These are phyloP conservation scores for Acidomyces sp. DNA, from an alignment of 495 filamentous ascomycete genomes.

Conservation along the genomic window DNA sequence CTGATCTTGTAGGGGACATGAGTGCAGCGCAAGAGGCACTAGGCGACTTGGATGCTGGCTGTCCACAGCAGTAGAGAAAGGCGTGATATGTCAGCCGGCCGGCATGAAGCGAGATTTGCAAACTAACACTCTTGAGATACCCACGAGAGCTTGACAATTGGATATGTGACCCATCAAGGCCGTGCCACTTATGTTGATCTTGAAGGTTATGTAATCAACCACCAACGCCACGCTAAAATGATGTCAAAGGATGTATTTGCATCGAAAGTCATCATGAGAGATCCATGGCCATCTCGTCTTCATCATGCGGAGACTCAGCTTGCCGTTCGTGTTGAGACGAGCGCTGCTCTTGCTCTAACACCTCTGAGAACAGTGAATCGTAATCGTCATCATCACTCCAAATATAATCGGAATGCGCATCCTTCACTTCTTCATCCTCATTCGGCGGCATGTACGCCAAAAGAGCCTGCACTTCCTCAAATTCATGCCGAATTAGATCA, in stretches of 20 bases:
- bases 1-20: slow-evolving; percentile 84
- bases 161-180: not conserved
- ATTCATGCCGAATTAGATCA: slow-evolving; percentile 40
- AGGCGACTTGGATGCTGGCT: slow-evolving; percentile 55
- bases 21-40: slow-evolving; percentile 59
- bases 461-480: slow-evolving; percentile 46
- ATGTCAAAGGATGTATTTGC: not conserved
- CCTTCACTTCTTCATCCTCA: slow-evolving; percentile 12
- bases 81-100: too few species aligned
- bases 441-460: slow-evolving; percentile 32
- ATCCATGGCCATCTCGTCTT: slow-evolving; percentile 18
- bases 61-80: slow-evolving; percentile 60
- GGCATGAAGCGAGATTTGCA: too few species aligned
- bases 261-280: slow-evolving; percentile 5
- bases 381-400: slow-evolving; percentile 42
- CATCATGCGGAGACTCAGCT: slow-evolving; percentile 6
- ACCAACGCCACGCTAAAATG: slow-evolving; percentile 12
- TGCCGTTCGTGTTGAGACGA: not conserved
- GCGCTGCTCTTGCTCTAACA: slow-evolving; percentile 7
- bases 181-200: not conserved
- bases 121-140: slow-evolving; percentile 5
- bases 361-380: slow-evolving; percentile 41
- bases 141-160: slow-evolving; percentile 1
- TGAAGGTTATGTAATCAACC: not conserved
- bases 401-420: slow-evolving; percentile 27